A percentile compares a stretch with the other conserved stretches of the same genome.
These are phyloP conservation scores for Cyclocybe cylindracea DNA, from an alignment of 768 basidiomycete genomes.

Conservation along the genomic window DNA sequence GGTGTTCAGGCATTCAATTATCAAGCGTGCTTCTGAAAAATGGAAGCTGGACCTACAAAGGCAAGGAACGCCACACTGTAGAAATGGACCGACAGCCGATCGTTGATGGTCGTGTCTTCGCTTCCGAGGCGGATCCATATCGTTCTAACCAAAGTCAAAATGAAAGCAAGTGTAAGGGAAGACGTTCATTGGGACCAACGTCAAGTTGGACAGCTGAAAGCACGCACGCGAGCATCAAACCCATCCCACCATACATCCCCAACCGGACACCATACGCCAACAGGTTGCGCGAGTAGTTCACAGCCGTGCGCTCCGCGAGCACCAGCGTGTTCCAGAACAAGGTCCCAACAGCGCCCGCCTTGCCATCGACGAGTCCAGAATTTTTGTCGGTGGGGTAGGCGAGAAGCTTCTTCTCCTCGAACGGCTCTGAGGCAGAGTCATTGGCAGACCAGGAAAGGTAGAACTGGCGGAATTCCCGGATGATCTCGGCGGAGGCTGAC, in stretches of 20 bases:
- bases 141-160: slow-evolving; percentile 28
- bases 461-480: slow-evolving; percentile 33
- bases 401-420: slow-evolving; percentile 5
- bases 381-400: slow-evolving; percentile 3
- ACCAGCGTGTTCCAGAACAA: slow-evolving; percentile 45
- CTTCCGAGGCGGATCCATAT: slow-evolving; percentile 52
- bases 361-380: slow-evolving; percentile 18
- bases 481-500: slow-evolving; percentile 14
- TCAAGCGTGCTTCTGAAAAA: background rate
- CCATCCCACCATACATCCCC: slow-evolving; percentile 57
- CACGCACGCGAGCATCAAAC: slow-evolving; percentile 43
- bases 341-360: slow-evolving; percentile 28
- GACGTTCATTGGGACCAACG: background rate
- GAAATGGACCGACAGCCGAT: slow-evolving; percentile 54
- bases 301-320: slow-evolving; percentile 43
- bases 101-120: slow-evolving; percentile 42
- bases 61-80: slow-evolving; percentile 57
- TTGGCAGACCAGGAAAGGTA: slow-evolving; percentile 25
- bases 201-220: slow-evolving; percentile 19
- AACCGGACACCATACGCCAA: slow-evolving; percentile 58
- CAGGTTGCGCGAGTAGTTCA: slow-evolving; percentile 55
- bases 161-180: background rate
- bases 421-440: background rate
- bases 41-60: slow-evolving; percentile 33
- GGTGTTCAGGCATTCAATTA: background rate